Evolutionary conservation across 140 eudicot genomes (phyloP), one percentile per base, ranked within the genome.

Genomic region (Senecio squalidus): DNA sequence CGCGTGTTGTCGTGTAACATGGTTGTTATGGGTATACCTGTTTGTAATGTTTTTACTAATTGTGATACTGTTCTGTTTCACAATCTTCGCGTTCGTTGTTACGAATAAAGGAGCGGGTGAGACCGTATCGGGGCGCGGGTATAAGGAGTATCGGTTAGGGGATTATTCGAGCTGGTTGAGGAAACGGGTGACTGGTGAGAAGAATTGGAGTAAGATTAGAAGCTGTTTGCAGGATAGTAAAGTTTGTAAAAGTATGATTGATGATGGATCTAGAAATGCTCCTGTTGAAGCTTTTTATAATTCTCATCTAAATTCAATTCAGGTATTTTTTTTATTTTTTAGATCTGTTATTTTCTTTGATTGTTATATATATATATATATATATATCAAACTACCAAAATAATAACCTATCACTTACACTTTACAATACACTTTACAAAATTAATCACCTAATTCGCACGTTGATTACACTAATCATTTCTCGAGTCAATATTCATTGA

Each of bases 41-140:
- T 38, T 92, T 13, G 84, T 87, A 1, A 84, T 88, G 98, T 92
- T 92, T 50, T 31, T 92, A 2, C 73, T 92, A 27, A 92, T 92
- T 17, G 20, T 84, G 3, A 23, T 92, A 0, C 54, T 92, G 5
- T 67, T 82, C 66, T 75, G 92, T 63, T 87, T 88, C 78, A 84
- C 96, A 6, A 73, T 88, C 14, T 92, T 92, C 17, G 96, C 95
- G 2, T 87, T 88, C 10, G 98, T 71, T 3, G 98, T 92, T 9
- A 92, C 95, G 2, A 91, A 84, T 15, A 81, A 77, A 26, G 98
- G 96, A 6, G 96, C 98, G 18, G 95, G 98, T 1, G 84, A 86
- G 54, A 63, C 45, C 1, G 3, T 84, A 0, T 76, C 94, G 0
- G 81, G 50, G 0, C 69, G 57, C 40, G 98, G 98, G 21, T 87